A percentile compares a stretch with the other conserved stretches of the same genome.
These are phyloP conservation scores for Emericellopsis terricola DNA, from an alignment of 495 filamentous ascomycete species.

Conservation along the genomic window DNA sequence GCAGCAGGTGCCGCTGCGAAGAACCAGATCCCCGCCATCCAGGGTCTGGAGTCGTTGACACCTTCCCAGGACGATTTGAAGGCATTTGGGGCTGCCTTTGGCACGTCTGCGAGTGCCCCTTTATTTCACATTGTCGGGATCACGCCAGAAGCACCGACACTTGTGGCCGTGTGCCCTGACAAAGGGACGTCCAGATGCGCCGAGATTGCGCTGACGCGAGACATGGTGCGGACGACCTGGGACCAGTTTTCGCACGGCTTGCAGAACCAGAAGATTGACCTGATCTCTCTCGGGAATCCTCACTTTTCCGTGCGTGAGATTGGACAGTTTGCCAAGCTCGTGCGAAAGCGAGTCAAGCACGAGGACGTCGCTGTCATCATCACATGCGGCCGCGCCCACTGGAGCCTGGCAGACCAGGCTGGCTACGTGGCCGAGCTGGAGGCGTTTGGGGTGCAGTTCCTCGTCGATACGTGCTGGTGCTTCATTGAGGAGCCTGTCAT, in stretches of 20 bases:
- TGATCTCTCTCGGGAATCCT: neutral
- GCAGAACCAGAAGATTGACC: neutral
- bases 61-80: neutral
- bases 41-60: neutral
- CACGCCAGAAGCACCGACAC: neutral
- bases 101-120: neutral
- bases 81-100: constrained; percentile 1
- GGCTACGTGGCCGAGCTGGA: neutral
- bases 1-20: neutral
- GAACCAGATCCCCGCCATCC: neutral
- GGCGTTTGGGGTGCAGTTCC: neutral
- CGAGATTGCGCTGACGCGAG: neutral
- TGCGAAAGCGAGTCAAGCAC: neutral
- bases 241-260: neutral
- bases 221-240: neutral
- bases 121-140: constrained; percentile 2
- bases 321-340: neutral
- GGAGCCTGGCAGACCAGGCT: neutral
- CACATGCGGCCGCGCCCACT: neutral
- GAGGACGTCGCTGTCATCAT: neutral
- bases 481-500: constrained; percentile 2
- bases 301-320: neutral
- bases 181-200: neutral
- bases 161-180: neutral
- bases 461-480: constrained; percentile 1